Percentiles rank a stretch among this genome's conserved stretches.
phyloP scores from a whole-genome alignment of 2,329 filamentous ascomycete genomes.

The Diplocarpon rosae region DNA sequence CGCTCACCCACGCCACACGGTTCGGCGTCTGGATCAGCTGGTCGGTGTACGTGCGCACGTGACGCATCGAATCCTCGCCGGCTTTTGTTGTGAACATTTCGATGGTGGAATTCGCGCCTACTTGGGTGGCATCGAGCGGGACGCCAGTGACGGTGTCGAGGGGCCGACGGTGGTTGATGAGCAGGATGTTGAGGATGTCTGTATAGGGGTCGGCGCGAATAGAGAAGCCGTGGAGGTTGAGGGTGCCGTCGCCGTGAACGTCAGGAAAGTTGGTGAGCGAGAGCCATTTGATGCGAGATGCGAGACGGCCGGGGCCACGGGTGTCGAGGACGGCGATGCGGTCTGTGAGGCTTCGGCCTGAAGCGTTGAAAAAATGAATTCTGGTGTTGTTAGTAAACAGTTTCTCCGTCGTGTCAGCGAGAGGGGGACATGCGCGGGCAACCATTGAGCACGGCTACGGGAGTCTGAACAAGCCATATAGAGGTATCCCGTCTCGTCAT shows the following conservation, averaged over 20 bases:
- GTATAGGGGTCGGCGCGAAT: slow-evolving; percentile 20
- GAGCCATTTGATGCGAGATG: slow-evolving; percentile 19
- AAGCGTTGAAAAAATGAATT: slow-evolving; percentile 17
- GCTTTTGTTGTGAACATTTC: slow-evolving; percentile 27
- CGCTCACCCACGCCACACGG: slow-evolving; percentile 26
- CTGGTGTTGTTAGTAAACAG: slow-evolving; percentile 7
- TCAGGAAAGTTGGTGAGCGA: slow-evolving; percentile 17
- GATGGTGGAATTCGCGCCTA: slow-evolving; percentile 30
- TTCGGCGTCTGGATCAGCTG: slow-evolving; percentile 29
- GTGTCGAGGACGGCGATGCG: slow-evolving; percentile 22
- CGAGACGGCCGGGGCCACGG: slow-evolving; percentile 13
- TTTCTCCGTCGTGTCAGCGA: neutral
- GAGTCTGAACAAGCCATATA: slow-evolving; percentile 24
- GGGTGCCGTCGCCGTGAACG: slow-evolving; percentile 19
- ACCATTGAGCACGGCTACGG: slow-evolving; percentile 17
- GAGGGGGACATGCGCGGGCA: slow-evolving; percentile 21
- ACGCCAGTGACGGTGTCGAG: slow-evolving; percentile 25
- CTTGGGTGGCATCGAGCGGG: slow-evolving; percentile 22
- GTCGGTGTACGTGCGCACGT: slow-evolving; percentile 26
- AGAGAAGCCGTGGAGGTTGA: slow-evolving; percentile 29
- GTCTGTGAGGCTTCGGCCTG: slow-evolving; percentile 17
- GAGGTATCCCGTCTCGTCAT: slow-evolving; percentile 20
- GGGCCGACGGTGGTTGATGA: slow-evolving; percentile 29
- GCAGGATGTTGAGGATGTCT: slow-evolving; percentile 22
- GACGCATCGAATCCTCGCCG: slow-evolving; percentile 21